These are phyloP conservation scores for Pichia deserticola DNA, from an alignment of 805 yeast genomes.

Conservation along the genomic window DNA sequence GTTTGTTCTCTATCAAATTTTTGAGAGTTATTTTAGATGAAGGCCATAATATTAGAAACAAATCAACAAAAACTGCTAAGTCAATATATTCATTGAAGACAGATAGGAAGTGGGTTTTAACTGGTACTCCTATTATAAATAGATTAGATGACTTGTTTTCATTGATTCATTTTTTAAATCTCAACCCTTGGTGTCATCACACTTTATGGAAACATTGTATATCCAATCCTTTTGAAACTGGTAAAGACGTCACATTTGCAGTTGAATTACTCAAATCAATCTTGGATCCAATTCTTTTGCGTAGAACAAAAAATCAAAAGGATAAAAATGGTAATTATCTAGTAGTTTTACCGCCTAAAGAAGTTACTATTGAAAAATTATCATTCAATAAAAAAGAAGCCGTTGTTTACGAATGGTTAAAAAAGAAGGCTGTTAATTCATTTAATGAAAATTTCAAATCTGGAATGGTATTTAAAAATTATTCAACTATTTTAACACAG, in stretches of 20 bases:
- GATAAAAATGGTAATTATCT: slow-evolving; percentile 64
- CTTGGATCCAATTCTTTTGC: slow-evolving; percentile 69
- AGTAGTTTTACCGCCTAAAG: slow-evolving; percentile 71
- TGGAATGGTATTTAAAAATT: slow-evolving; percentile 66
- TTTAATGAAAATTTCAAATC: slow-evolving; percentile 50
- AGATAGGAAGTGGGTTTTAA: slow-evolving; percentile 71
- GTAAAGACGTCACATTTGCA: slow-evolving; percentile 61
- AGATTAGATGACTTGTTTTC: slow-evolving; percentile 81
- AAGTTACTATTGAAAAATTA: slow-evolving; percentile 60
- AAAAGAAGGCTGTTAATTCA: slow-evolving; percentile 55
- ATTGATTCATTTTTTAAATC: slow-evolving; percentile 58
- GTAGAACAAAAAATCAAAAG: slow-evolving; percentile 84
- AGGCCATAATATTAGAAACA: slow-evolving; percentile 82
- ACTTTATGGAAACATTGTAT: slow-evolving; percentile 84
- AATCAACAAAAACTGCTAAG: slow-evolving; percentile 69
- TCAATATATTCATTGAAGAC: slow-evolving; percentile 64
- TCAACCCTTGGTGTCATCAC: slow-evolving; percentile 88
- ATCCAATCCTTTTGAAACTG: slow-evolving; percentile 68
- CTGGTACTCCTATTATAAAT: slow-evolving; percentile 92
- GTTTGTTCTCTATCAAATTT: slow-evolving; percentile 66
- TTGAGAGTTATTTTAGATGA: slow-evolving; percentile 74
- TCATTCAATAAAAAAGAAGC: slow-evolving; percentile 60
- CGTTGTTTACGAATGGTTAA: slow-evolving; percentile 59
- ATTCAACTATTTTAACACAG: slow-evolving; percentile 75
- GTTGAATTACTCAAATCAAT: slow-evolving; percentile 79